These are phyloP conservation scores for Wallacemonas sp. DNA, from an alignment of 208 protist genomes.

Conservation along the genomic window DNA sequence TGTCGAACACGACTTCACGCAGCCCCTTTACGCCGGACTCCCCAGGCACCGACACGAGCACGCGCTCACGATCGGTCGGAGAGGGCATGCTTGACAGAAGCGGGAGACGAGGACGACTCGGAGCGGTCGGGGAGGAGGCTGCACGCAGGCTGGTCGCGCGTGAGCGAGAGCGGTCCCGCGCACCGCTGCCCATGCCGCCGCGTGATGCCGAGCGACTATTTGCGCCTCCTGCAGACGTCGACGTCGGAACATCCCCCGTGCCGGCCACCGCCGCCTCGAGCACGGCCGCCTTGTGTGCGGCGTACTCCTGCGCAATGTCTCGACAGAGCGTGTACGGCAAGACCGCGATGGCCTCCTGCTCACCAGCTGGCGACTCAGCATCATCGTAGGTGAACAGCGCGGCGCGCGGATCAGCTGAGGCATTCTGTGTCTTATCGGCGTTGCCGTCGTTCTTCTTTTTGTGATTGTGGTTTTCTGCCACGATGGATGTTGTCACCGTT, in stretches of 20 bases:
- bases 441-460: not conserved
- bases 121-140: not conserved
- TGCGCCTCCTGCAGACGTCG: not conserved
- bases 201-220: not conserved
- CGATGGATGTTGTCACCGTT: not conserved
- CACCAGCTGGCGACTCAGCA: no score
- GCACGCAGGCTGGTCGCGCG: not conserved
- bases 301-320: not conserved
- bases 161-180: conserved; percentile 2
- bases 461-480: not conserved
- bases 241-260: no score
- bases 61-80: conserved; percentile 1
- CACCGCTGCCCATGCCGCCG: not conserved
- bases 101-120: not conserved
- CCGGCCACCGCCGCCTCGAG: conserved; percentile 3
- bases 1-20: conserved; percentile 26
- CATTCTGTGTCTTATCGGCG: not conserved
- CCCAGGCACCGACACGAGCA: not conserved
- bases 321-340: not conserved
- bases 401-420: no score
- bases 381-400: no score
- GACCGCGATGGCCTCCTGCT: conserved; percentile 2
- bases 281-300: not conserved
- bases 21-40: not conserved
- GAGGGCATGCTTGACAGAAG: not conserved